Evolutionary conservation across 163 green algal genomes (phyloP), one percentile per base, ranked within the genome.

Genomic region (Chloromonas sp.): DNA sequence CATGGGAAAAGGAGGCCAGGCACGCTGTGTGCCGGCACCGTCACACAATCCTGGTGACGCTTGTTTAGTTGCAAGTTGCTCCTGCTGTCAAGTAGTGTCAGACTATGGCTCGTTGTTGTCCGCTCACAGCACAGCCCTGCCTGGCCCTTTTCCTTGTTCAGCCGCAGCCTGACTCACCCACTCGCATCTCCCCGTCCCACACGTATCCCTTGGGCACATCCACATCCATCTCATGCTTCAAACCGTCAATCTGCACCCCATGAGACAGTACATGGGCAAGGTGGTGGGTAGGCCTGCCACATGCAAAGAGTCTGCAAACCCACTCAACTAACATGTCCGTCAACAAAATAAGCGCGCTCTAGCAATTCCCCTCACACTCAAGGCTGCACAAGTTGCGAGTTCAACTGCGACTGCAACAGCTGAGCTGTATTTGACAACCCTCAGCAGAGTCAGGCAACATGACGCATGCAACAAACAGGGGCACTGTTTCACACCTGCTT

Each of bases 151-250:
- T 36, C 36, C 36, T 36, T 36, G 66, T 11, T 74, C 5, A 11
- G 66, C 5, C 11, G 66, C 66, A 74, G 5, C 5, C 5, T 70
- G 74, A 86, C 87, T 71, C 83, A 88, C 87, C 87, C 1, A 88
- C 79, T 11, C 87, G 76, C 76, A 97, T 93, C 84, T 89, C 86
- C 0, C 95, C 96, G 83, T 98, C 94, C 91, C 90, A 95, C 1
- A 87, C 70, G 13, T 81, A 70, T 5, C 91, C 93, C 91, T 97
- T 97, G 60, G 95, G 94, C 82, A 93, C 92, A 11, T 96, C 92
- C 84, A 97, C 93, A 76, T 97, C 92, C 36, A 86, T 82, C 62
- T 95, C 92, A 79, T 94, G 92, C 66, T 92, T 86, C 15, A 98
- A 81, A 36, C 91, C 92, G 70, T 95, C 90, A 8, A 98, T 93